Conservation (phyloP, 2,329 filamentous ascomycete species). For the Hypoxylon sp. region DNA sequence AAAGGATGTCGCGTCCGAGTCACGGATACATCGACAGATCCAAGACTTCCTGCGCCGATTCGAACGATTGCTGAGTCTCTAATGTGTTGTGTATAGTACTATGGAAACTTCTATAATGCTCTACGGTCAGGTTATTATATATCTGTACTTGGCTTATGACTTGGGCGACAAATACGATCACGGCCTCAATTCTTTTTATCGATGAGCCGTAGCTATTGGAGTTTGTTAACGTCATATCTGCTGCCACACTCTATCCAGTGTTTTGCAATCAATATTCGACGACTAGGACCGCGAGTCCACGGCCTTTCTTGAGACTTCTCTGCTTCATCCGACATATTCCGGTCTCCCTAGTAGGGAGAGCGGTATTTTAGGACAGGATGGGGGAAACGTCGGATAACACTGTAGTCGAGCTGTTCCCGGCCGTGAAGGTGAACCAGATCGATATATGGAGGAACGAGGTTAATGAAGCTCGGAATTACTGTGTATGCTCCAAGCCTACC, state of each 20-base stretch:
- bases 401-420: slow-evolving; percentile 2
- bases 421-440: slow-evolving; percentile 57
- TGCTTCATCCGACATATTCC: neutral
- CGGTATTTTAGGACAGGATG: slow-evolving; percentile 12
- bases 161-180: slow-evolving; percentile 2
- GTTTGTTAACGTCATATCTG: slow-evolving; percentile 6
- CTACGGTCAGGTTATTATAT: slow-evolving; percentile 6
- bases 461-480: slow-evolving; percentile 55
- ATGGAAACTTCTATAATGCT: slow-evolving; percentile 9
- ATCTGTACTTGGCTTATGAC: slow-evolving; percentile 13
- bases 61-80: neutral
- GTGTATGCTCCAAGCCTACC: slow-evolving; percentile 54
- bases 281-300: neutral
- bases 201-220: neutral
- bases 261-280: neutral
- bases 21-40: slow-evolving; percentile 16
- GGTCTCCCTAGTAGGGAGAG: neutral
- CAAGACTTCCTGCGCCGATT: slow-evolving; percentile 6
- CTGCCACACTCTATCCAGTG: neutral
- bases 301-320: neutral
- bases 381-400: neutral
- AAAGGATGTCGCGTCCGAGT: slow-evolving; percentile 26
- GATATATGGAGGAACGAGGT: slow-evolving; percentile 67
- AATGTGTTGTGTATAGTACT: slow-evolving; percentile 11
- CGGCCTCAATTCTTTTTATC: slow-evolving; percentile 5